phyloP scores from a whole-genome alignment of 495 filamentous ascomycete genomes.

The Trypethelium eluteriae region DNA sequence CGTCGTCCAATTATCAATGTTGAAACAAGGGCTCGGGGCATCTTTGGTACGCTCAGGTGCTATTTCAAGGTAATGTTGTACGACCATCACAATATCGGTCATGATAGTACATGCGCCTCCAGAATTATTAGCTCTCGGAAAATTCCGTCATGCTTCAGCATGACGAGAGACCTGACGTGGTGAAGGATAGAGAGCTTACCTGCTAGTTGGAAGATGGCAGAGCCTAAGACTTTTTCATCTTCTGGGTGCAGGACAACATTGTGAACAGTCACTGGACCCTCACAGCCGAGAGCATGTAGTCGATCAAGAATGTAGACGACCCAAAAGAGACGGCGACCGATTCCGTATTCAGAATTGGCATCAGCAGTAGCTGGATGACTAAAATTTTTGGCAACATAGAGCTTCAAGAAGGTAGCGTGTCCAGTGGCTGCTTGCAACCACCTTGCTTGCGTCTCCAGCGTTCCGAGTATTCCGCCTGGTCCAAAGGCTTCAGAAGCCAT shows the following conservation, averaged over 20 bases:
- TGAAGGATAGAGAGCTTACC: conserved; percentile 47
- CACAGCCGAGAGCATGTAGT: conserved; percentile 65
- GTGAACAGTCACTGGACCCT: conserved; percentile 49
- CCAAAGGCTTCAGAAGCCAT: conserved; percentile 52
- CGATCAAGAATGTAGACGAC: conserved; percentile 64
- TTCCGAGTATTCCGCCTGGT: conserved; percentile 35
- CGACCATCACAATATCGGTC: not conserved
- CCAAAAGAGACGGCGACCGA: conserved; percentile 68
- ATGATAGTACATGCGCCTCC: not conserved
- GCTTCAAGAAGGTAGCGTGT: conserved; percentile 50
- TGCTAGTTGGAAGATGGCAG: conserved; percentile 54
- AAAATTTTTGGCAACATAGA: conserved; percentile 36
- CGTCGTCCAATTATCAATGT: not conserved
- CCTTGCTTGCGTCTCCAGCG: conserved; percentile 32
- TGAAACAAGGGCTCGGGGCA: not conserved
- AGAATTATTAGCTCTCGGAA: not conserved
- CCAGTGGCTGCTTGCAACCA: conserved; percentile 52
- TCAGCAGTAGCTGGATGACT: conserved; percentile 39
- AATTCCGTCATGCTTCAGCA: not conserved
- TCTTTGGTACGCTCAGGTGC: not conserved
- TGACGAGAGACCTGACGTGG: not conserved
- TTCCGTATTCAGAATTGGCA: conserved; percentile 60
- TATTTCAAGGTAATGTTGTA: not conserved
- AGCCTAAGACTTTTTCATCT: conserved; percentile 58
- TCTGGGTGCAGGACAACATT: conserved; percentile 57